These are phyloP conservation scores for Taxillus chinensis DNA, from an alignment of 164 flowering plant genomes.

Conservation along the genomic window DNA sequence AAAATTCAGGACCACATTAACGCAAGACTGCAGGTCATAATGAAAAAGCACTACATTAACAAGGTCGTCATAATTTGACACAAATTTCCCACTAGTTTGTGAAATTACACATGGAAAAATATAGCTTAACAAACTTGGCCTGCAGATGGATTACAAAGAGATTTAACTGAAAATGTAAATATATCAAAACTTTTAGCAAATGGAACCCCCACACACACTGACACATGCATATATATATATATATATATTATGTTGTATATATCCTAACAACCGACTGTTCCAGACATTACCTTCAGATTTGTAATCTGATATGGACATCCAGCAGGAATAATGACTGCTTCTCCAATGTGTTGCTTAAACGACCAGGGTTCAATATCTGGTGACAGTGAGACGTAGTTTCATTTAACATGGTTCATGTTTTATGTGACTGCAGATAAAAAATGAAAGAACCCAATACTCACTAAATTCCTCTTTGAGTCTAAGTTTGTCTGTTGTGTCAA, in stretches of 20 bases:
- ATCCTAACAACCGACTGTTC: no score
- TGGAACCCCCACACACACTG: no score
- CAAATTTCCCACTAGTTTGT: no score
- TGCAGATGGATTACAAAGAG: no score
- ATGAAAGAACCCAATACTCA: conserved; percentile 7
- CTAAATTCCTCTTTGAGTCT: conserved; percentile 44
- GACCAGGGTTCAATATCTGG: conserved; percentile 73
- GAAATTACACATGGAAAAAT: no score
- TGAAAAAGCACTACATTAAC: neutral
- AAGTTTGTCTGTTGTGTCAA: conserved; percentile 29
- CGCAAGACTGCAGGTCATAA: conserved; percentile 44
- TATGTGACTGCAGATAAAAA: neutral
- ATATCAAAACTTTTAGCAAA: no score
- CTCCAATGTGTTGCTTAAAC: conserved; percentile 63
- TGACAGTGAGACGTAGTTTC: conserved; percentile 4
- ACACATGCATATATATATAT: no score
- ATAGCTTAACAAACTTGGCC: no score
- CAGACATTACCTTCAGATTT: conserved; percentile 44
- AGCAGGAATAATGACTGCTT: conserved; percentile 71
- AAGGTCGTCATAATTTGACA: no score
- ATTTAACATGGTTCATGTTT: neutral
- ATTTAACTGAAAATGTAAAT: no score
- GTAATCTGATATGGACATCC: conserved; percentile 78
- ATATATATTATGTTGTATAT: no score
- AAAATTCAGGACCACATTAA: conserved; percentile 52